Conservation (phyloP, 1,284 basidiomycete genomes). For the Ganoderma meredithae region DNA sequence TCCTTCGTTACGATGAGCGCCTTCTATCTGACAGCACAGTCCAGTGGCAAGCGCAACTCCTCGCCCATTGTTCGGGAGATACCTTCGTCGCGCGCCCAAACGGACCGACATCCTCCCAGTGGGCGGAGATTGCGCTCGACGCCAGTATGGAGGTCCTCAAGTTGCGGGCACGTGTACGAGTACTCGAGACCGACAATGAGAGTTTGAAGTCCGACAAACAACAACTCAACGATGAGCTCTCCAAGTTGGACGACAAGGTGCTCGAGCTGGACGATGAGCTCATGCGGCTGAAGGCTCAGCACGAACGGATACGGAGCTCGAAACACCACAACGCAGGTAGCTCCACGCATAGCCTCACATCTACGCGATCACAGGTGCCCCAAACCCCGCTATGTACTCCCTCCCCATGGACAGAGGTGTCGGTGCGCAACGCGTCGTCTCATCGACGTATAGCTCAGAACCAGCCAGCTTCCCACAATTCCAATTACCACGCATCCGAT, state of each 20-base stretch:
- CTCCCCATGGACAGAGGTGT: not conserved
- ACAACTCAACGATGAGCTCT: slow-evolving; percentile 33
- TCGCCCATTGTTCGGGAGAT: slow-evolving; percentile 65
- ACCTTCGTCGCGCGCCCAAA: slow-evolving; percentile 49
- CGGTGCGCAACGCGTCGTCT: not conserved
- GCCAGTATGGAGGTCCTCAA: slow-evolving; percentile 55
- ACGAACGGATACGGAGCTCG: not conserved
- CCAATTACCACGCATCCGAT: slow-evolving; percentile 9
- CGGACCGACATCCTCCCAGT: slow-evolving; percentile 30
- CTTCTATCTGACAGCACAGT: slow-evolving; percentile 52
- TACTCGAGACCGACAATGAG: slow-evolving; percentile 44
- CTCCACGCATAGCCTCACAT: not conserved
- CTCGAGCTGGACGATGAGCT: slow-evolving; percentile 40
- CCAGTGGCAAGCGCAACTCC: slow-evolving; percentile 70
- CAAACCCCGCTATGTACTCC: slow-evolving; percentile 16
- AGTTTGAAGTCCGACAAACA: slow-evolving; percentile 44
- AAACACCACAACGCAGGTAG: not conserved
- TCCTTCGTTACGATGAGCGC: slow-evolving; percentile 56
- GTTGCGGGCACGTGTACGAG: slow-evolving; percentile 49
- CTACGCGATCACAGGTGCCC: not conserved
- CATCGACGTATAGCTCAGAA: not conserved
- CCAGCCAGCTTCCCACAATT: not conserved
- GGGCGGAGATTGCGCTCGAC: slow-evolving; percentile 49
- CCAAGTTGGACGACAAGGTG: slow-evolving; percentile 39
- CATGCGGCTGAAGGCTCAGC: slow-evolving; percentile 11